Base-by-base conservation (phyloP, 805 yeast species). In the Schwanniomyces occidentalis region DNA sequence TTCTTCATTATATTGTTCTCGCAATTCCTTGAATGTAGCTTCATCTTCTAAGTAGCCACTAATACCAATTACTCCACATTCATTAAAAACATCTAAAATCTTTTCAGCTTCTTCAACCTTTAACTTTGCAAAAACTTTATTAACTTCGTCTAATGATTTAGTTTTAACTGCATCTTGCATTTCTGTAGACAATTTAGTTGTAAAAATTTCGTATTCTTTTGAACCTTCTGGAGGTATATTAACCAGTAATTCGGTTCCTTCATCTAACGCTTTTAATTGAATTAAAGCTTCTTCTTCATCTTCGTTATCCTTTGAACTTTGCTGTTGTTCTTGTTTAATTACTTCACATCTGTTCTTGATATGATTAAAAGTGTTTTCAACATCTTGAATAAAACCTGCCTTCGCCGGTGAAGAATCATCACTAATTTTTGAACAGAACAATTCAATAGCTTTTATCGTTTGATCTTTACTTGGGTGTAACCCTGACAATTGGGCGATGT, bases 241-340 rank as follows among this genome's bases (percentile, higher is more conserved):
- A 9, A 91, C 87, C 30, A 77, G 71, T 27, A 91, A 69, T 57
- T 83, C 81, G 2, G 89, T 77, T 39, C 80, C 73, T 26, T 93
- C 95, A 59, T 91, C 98, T 39, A 90, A 73, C 0, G 96, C 79
- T 53, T 85, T 85, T 54, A 91, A 70, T 63, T 91, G 99, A 46
- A 91, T 89, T 41, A 83, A 80, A 38, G 82, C 91, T 32, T 80
- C 91, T 29, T 79, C 90, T 24, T 56, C 72, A 6, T 51, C 62
- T 4, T 56, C 68, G 14, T 28, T 34, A 8, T 54, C 58, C n/a
- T n/a, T n/a, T 8, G 46, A 60, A 5, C 41, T 45, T 26, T 41
- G 34, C 24, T 69, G 68, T 12, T 58, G 62, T 49, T 85, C 86
- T 32, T 69, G 58, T 29, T 70, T 58, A 37, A 93, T 71, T 3